Base-by-base conservation (phyloP, 192 early-diverging fungal species). In the Geranomyces michiganensis region DNA sequence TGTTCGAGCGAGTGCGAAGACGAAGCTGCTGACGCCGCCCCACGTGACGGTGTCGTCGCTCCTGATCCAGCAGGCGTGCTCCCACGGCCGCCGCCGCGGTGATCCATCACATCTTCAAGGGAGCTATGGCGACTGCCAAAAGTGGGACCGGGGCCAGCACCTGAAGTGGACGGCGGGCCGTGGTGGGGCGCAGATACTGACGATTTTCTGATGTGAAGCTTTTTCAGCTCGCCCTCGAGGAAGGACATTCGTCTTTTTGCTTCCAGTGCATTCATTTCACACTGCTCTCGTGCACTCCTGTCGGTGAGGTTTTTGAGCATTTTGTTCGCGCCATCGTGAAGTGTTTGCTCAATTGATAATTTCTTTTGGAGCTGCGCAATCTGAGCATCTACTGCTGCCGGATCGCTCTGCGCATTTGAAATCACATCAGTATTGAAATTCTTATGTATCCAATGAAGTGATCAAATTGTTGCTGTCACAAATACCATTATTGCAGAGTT, bases 281-380 rank as follows among this genome's bases (percentile, higher is more conserved):
- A 93, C 68, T 94, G 83, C 48, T 86, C 82, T 36, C 80, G 76
- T 43, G 79, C 83, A 65, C 80, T 89, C 45, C 70, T 78, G 80
- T 91, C 87, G 59, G 80, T 89, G 62, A 90, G 81, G 76, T 84
- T 83, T 33, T 85, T 82, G 14, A 83, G 80, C 81, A 93, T 81
- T 68, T 87, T 82, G 5, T 84, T 80, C 43, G 91, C 85, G 66
- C 87, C 90, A 62, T 90, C 88, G 70, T 85, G 82, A 73, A 90
- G 82, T 59, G 79, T 85, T 47, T 88, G 76, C 81, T 92, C 91
- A 32, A 79, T 88, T 46, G 85, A 81, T 56, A 92, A 80, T 74
- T 90, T 91, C 62, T 83, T 84, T 49, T 84, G 81, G 47, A 89
- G 75, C 67, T 90, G 87, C 71, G 83, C 82, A 72, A 91, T 90